Evolutionary conservation across 768 basidiomycete species (phyloP).

Genomic region (Collybiopsis confluens): DNA sequence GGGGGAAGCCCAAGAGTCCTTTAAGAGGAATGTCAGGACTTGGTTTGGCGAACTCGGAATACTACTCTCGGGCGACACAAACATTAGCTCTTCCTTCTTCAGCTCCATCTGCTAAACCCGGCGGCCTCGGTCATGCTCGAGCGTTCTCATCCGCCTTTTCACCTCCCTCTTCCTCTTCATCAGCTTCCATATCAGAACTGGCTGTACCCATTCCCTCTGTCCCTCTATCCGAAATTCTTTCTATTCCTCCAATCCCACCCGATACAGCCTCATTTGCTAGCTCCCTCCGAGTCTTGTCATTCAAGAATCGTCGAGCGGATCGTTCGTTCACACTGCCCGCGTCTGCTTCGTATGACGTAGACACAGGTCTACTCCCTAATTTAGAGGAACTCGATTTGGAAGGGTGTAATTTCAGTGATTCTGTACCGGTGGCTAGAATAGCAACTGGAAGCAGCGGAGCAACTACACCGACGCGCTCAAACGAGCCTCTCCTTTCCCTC

Average conservation of each 20-base stretch:
- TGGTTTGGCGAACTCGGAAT: conserved; percentile 51
- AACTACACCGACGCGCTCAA: conserved; percentile 33
- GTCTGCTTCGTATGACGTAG: neutral
- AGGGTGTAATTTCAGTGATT: conserved; percentile 65
- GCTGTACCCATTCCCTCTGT: conserved; percentile 63
- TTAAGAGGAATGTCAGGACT: conserved; percentile 6
- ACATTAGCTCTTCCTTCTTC: conserved; percentile 66
- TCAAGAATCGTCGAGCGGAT: conserved; percentile 66
- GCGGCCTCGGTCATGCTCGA: neutral
- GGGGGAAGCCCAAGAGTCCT: conserved; percentile 8
- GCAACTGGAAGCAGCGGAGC: conserved; percentile 19
- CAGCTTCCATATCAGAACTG: conserved; percentile 29
- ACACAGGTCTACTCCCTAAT: conserved; percentile 44
- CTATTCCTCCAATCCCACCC: too few relatives aligned
- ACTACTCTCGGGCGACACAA: conserved; percentile 50
- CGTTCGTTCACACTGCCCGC: conserved; percentile 54
- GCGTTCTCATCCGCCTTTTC: conserved; percentile 54
- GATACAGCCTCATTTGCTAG: conserved; percentile 55
- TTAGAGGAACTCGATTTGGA: conserved; percentile 75
- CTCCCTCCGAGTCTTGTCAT: conserved; percentile 51
- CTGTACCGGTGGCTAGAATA: conserved; percentile 41
- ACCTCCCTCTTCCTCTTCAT: conserved; percentile 13
- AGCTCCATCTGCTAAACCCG: conserved; percentile 22
- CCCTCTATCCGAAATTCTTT: conserved; percentile 53
- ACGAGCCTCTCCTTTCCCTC: conserved; percentile 52